phyloP scores from a whole-genome alignment of 495 filamentous ascomycete species.

The Jackrogersella multiformis region DNA sequence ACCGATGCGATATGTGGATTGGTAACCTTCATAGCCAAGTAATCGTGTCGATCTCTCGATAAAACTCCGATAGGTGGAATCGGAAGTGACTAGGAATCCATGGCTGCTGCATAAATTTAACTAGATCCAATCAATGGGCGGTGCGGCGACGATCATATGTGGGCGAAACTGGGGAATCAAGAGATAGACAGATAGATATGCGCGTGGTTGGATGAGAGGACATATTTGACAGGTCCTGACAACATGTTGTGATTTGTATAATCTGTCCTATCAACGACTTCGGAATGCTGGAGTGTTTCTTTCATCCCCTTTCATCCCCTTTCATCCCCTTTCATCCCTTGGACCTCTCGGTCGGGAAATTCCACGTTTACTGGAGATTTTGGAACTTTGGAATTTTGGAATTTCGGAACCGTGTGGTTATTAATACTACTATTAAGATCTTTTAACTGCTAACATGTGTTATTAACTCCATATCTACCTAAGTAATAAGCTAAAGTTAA shows the following conservation, averaged over 20 bases:
- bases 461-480: not conserved
- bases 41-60: constrained; percentile 24
- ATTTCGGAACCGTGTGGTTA: constrained; percentile 18
- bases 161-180: constrained; percentile 26
- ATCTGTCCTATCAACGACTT: constrained; percentile 27
- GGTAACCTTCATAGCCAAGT: constrained; percentile 1
- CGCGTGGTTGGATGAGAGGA: constrained; percentile 22
- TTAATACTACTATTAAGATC: constrained; percentile 4
- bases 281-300: not conserved
- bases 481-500: not conserved
- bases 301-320: too few species aligned
- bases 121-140: constrained; percentile 27
- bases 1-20: constrained; percentile 23
- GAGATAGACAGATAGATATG: constrained; percentile 1
- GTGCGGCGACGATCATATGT: constrained; percentile 14
- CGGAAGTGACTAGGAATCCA: constrained; percentile 5
- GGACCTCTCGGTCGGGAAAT: constrained; percentile 19
- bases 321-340: constrained; percentile 17
- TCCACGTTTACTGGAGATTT: not conserved
- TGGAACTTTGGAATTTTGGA: constrained; percentile 1
- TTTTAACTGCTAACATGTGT: constrained; percentile 13
- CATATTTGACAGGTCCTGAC: not conserved
- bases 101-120: constrained; percentile 18
- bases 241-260: constrained; percentile 16
- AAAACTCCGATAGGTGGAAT: constrained; percentile 28